phyloP scores from a whole-genome alignment of 2,329 filamentous ascomycete genomes.

The Rutstroemia sp. region DNA sequence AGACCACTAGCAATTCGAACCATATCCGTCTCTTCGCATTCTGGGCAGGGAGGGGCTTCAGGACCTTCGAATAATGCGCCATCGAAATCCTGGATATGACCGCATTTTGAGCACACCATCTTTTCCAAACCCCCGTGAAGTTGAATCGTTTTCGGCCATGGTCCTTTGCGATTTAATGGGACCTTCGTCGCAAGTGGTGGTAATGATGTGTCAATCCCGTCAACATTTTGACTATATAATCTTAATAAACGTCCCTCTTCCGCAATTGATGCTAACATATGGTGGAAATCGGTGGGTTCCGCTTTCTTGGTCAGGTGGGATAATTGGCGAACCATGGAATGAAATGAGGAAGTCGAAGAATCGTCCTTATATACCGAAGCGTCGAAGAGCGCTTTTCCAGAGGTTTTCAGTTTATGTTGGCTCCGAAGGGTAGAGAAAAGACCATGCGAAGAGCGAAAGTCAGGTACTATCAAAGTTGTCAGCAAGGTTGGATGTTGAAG shows the following conservation, averaged over 20 bases:
- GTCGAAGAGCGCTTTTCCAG: slow-evolving; percentile 93
- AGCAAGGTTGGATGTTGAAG: slow-evolving; percentile 10
- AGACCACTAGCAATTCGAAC: slow-evolving; percentile 75
- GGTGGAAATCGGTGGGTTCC: slow-evolving; percentile 82
- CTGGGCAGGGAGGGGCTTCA: slow-evolving; percentile 69
- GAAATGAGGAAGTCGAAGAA: slow-evolving; percentile 80
- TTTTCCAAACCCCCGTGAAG: slow-evolving; percentile 89
- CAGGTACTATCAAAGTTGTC: slow-evolving; percentile 56
- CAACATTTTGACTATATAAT: slow-evolving; percentile 94
- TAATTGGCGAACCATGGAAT: slow-evolving; percentile 90
- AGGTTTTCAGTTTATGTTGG: slow-evolving; percentile 85
- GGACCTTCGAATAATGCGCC: slow-evolving; percentile 75
- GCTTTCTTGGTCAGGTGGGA: slow-evolving; percentile 71
- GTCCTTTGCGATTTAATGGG: slow-evolving; percentile 73
- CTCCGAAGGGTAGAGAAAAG: slow-evolving; percentile 80
- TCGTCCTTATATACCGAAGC: slow-evolving; percentile 96
- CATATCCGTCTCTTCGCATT: slow-evolving; percentile 67
- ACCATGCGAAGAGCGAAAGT: slow-evolving; percentile 87
- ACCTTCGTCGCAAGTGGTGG: slow-evolving; percentile 72
- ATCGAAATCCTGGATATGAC: slow-evolving; percentile 67
- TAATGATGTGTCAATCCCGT: slow-evolving; percentile 84
- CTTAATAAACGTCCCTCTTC: slow-evolving; percentile 80
- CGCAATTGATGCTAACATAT: slow-evolving; percentile 83
- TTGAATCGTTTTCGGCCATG: slow-evolving; percentile 91
- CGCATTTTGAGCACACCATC: slow-evolving; percentile 96